Conservation (phyloP, 345 rosid genomes). For the Rhizophora apiculata region DNA sequence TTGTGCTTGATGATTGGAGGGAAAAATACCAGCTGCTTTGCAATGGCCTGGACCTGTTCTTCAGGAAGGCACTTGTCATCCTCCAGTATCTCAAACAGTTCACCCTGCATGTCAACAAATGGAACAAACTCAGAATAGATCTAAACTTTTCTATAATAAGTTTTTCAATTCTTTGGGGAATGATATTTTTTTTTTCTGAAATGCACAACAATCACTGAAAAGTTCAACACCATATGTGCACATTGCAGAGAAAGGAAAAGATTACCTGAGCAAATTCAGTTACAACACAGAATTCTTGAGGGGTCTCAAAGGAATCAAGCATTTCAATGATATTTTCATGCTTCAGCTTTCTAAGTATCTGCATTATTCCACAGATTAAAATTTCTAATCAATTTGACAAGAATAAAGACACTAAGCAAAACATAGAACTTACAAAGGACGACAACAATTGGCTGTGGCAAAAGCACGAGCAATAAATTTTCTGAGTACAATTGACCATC, state of each 20-base stretch:
- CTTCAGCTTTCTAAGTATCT: slow-evolving; percentile 92
- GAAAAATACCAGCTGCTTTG: slow-evolving; percentile 79
- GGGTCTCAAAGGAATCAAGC: slow-evolving; percentile 96
- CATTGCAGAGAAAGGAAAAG: slow-evolving; percentile 10
- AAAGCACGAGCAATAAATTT: too few species aligned
- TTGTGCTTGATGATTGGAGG: slow-evolving; percentile 4
- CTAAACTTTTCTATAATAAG: not conserved
- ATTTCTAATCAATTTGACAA: not conserved
- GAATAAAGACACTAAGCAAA: not conserved
- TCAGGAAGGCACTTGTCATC: slow-evolving; percentile 98
- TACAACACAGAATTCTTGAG: slow-evolving; percentile 92
- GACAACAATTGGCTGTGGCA: too few species aligned
- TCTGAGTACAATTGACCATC: too few species aligned
- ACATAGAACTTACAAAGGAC: not conserved
- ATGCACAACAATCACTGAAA: too few species aligned
- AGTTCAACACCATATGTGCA: not conserved
- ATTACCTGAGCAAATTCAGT: slow-evolving; percentile 94
- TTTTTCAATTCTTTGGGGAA: too few species aligned
- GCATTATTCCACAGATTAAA: slow-evolving; percentile 23
- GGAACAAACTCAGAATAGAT: not conserved
- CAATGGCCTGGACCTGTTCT: slow-evolving; percentile 97
- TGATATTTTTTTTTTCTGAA: too few species aligned
- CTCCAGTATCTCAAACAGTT: slow-evolving; percentile 90
- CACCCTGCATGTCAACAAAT: slow-evolving; percentile 58
- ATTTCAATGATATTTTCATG: slow-evolving; percentile 90